Evolutionary conservation across 2,329 filamentous ascomycete genomes (phyloP).

Genomic region (Zymoseptoria passerinii): DNA sequence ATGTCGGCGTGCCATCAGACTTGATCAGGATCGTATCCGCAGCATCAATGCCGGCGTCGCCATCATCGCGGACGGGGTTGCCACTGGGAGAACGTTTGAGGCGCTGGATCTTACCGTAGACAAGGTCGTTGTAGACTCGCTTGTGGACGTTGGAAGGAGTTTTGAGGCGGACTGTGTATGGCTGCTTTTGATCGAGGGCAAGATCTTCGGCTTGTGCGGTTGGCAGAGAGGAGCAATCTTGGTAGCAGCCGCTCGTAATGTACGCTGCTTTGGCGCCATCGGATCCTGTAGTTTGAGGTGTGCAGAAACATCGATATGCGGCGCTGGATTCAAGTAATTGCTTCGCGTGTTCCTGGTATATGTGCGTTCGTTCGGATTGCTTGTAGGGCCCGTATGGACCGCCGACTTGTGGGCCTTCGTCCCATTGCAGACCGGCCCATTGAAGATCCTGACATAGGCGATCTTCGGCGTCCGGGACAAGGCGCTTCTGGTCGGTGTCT

Average conservation of each 20-base stretch:
- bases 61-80: slow-evolving; percentile 23
- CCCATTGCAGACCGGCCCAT: slow-evolving; percentile 89
- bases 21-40: slow-evolving; percentile 90
- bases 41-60: slow-evolving; percentile 39
- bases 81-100: slow-evolving; percentile 24
- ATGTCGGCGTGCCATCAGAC: slow-evolving; percentile 85
- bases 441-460: slow-evolving; percentile 68
- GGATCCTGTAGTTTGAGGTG: slow-evolving; percentile 31
- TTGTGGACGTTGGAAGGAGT: slow-evolving; percentile 52
- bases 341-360: slow-evolving; percentile 65
- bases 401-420: slow-evolving; percentile 80
- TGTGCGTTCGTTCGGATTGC: slow-evolving; percentile 71
- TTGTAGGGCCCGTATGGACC: slow-evolving; percentile 79
- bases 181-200: slow-evolving; percentile 55
- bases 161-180: slow-evolving; percentile 70
- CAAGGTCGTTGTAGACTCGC: slow-evolving; percentile 59
- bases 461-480: slow-evolving; percentile 70
- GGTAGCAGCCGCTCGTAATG: slow-evolving; percentile 56
- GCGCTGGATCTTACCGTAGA: slow-evolving; percentile 61
- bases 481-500: slow-evolving; percentile 87
- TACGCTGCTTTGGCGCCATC: slow-evolving; percentile 54
- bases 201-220: slow-evolving; percentile 61
- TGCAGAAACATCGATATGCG: slow-evolving; percentile 93
- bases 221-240: slow-evolving; percentile 63
- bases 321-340: slow-evolving; percentile 60